Conservation (phyloP, 495 filamentous ascomycete genomes). For the Amorphotheca resinae region DNA sequence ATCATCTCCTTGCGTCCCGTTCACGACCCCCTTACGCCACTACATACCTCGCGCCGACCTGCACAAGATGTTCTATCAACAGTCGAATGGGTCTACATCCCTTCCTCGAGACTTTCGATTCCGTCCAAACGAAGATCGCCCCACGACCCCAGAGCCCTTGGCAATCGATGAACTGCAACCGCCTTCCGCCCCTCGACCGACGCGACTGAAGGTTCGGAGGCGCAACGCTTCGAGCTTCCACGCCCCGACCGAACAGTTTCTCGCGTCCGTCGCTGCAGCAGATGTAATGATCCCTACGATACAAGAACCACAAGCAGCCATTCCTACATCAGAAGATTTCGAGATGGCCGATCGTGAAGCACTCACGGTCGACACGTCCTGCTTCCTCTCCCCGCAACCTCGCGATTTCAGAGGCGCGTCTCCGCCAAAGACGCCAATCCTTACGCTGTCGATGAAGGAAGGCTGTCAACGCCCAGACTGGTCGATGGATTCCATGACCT, state of each 20-base stretch:
- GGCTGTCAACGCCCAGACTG: slow-evolving; percentile 15
- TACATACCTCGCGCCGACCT: slow-evolving; percentile 7
- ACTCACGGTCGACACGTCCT: slow-evolving; percentile 1
- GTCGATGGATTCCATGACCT: slow-evolving; percentile 11
- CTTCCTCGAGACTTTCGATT: slow-evolving; percentile 30
- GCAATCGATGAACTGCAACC: slow-evolving; percentile 6
- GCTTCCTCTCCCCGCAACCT: slow-evolving; percentile 13
- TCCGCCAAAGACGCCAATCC: slow-evolving; percentile 18
- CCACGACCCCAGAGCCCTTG: slow-evolving; percentile 17
- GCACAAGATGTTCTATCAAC: slow-evolving; percentile 24
- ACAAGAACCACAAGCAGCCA: slow-evolving; percentile 24
- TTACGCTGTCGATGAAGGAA: slow-evolving; percentile 2
- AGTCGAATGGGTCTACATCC: slow-evolving; percentile 24
- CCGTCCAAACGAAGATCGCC: slow-evolving; percentile 14
- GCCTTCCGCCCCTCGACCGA: slow-evolving; percentile 15
- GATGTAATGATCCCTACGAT: slow-evolving; percentile 38
- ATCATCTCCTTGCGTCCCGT: slow-evolving; percentile 1
- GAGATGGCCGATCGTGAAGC: slow-evolving; percentile 23
- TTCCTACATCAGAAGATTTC: slow-evolving; percentile 22
- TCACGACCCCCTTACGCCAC: background rate
- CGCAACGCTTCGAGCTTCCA: slow-evolving; percentile 29
- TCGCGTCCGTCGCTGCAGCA: slow-evolving; percentile 43
- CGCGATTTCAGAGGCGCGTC: slow-evolving; percentile 4
- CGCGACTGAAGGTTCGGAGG: slow-evolving; percentile 15
- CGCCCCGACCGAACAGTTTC: slow-evolving; percentile 42